Evolutionary conservation across 2,329 filamentous ascomycete species (phyloP), one percentile per base, ranked within the genome.

Genomic region (Biscogniauxia marginata): DNA sequence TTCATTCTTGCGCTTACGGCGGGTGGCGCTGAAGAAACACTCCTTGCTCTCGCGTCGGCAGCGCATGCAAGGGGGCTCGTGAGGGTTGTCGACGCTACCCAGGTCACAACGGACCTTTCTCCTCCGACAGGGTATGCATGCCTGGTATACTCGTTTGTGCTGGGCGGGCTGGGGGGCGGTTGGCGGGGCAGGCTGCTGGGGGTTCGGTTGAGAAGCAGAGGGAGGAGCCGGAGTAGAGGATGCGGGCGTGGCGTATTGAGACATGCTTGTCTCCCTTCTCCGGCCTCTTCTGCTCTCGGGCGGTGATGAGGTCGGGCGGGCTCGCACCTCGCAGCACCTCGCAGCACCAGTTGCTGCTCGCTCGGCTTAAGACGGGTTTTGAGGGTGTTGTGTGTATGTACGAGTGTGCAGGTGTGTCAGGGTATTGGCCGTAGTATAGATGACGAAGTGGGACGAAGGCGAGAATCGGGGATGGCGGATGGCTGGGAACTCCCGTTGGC

Each of bases 31-130:
- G 79, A 99, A 99, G 81, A 89, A 96, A 79, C 95, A 99, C 68
- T 96, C 89, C 74, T 98, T 98, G 77, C 88, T 91, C 79, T 99
- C 95, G 64, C 95, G 87, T 52, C 92, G 88, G 73, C 95, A 99
- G 70, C 95, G 87, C 57, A 93, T 90, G 73, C 95, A 99, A 2
- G 95, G 95, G 54, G 93, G 93, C 67, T 96, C 91, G 74, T 93
- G 87, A 21, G 95, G 95, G 67, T 95, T 93, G 75, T 98, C 95
- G 70, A 98, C 93, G 67, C 87, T 89, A 55, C 84, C 84, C 6
- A 87, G 74, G 62, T 86, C 83, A 71, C 82, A 86, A 57, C 84
- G 79, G 22, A 87, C 83, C 70, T 86, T 86, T 62, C 83, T 79
- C 3, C 82, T 79, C 18, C 83, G 81, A 60, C 83, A 86, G 6